These are phyloP conservation scores for Grigorovia transvaalensis DNA, from an alignment of 805 yeast species.

Conservation along the genomic window DNA sequence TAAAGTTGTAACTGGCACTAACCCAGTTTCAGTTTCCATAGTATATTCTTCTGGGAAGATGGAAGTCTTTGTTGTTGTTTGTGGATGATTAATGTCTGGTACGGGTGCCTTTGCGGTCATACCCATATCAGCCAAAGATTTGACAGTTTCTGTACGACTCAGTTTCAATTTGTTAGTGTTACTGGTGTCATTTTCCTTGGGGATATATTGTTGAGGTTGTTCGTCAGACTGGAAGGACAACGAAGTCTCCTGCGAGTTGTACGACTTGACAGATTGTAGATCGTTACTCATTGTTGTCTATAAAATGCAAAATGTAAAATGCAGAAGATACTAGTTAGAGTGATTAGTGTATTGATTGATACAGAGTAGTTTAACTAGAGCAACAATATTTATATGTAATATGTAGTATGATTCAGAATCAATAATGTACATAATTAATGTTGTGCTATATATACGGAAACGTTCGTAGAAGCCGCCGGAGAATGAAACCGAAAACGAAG, in stretches of 20 bases:
- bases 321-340: no score
- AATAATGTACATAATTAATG: no score
- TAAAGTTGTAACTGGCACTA: slow-evolving; percentile 71
- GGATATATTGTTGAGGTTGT: slow-evolving; percentile 21
- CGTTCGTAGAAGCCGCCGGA: no score
- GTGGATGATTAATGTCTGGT: slow-evolving; percentile 50
- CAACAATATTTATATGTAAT: no score
- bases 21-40: slow-evolving; percentile 77
- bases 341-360: no score
- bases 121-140: slow-evolving; percentile 57
- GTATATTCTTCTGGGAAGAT: slow-evolving; percentile 91
- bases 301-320: background rate
- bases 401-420: no score
- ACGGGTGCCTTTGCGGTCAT: slow-evolving; percentile 42
- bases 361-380: no score
- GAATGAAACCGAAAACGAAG: no score
- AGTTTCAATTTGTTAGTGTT: slow-evolving; percentile 25
- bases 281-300: slow-evolving; percentile 7
- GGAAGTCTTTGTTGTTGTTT: slow-evolving; percentile 41
- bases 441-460: no score
- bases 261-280: slow-evolving; percentile 8
- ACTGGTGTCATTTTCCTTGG: slow-evolving; percentile 3
- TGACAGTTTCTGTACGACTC: slow-evolving; percentile 61
- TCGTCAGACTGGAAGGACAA: slow-evolving; percentile 9
- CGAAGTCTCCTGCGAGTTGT: slow-evolving; percentile 7